phyloP scores from a whole-genome alignment of 108 stramenopile species.

The Stephanodiscus minutulus region DNA sequence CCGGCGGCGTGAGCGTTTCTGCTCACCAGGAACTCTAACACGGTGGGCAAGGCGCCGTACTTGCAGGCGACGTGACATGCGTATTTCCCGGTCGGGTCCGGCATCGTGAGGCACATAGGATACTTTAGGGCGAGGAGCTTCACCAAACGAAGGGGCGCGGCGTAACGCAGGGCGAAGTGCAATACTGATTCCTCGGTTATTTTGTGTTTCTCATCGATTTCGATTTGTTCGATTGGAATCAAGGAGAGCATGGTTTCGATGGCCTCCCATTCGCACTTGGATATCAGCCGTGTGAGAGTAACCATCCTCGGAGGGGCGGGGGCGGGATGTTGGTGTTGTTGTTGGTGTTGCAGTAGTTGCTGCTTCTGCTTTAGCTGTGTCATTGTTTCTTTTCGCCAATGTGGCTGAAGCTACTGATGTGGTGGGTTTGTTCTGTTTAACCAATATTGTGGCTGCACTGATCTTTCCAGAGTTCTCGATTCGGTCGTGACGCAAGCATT shows the following conservation, averaged over 20 bases:
- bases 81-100: constrained; percentile 37
- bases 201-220: constrained; percentile 23
- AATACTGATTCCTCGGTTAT: constrained; percentile 30
- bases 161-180: constrained; percentile 37
- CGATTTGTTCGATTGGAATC: constrained; percentile 14
- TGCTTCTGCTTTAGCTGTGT: background rate
- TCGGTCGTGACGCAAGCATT: too few species aligned
- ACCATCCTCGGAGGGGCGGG: background rate
- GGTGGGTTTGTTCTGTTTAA: too few species aligned
- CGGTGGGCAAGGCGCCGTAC: constrained; percentile 36
- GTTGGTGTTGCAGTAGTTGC: background rate
- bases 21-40: constrained; percentile 33
- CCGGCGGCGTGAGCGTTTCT: constrained; percentile 40
- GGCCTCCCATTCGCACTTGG: constrained; percentile 22
- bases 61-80: constrained; percentile 46
- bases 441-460: too few species aligned
- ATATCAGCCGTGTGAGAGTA: constrained; percentile 13
- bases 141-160: constrained; percentile 27
- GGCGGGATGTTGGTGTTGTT: background rate
- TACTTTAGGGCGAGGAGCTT: constrained; percentile 21
- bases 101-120: constrained; percentile 22
- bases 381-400: too few species aligned
- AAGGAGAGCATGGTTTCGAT: constrained; percentile 20
- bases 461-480: too few species aligned
- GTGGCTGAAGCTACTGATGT: too few species aligned